These are phyloP conservation scores for Coemansia sp. DNA, from an alignment of 192 early-diverging fungal species.

Conservation along the genomic window DNA sequence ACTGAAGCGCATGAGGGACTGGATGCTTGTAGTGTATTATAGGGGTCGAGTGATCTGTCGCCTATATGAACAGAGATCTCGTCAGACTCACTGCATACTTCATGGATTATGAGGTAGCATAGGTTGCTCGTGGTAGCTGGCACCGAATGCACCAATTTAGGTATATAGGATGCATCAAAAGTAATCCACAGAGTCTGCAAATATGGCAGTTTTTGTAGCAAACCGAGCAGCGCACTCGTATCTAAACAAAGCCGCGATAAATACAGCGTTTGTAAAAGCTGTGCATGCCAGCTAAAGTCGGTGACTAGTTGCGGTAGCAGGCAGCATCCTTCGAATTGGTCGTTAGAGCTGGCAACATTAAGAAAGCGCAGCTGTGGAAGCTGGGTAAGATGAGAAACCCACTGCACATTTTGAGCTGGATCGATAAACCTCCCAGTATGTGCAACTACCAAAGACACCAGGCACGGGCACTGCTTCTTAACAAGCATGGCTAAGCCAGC, in stretches of 20 bases:
- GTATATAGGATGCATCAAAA: conserved; percentile 13
- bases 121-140: conserved; percentile 1
- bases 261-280: conserved; percentile 30
- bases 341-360: conserved; percentile 48
- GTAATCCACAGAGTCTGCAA: conserved; percentile 45
- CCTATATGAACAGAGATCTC: not conserved
- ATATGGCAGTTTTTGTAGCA: conserved; percentile 33
- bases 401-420: conserved; percentile 25
- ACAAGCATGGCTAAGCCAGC: conserved; percentile 24
- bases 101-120: conserved; percentile 38
- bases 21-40: not conserved
- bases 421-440: conserved; percentile 31
- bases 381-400: conserved; percentile 23
- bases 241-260: conserved; percentile 29
- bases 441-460: conserved; percentile 18
- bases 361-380: conserved; percentile 18
- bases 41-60: not conserved
- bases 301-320: conserved; percentile 23
- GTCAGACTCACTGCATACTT: conserved; percentile 1
- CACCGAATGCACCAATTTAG: not conserved
- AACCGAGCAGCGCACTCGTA: conserved; percentile 6
- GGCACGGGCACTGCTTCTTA: conserved; percentile 15
- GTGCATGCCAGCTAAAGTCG: conserved; percentile 17
- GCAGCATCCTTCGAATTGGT: conserved; percentile 45
- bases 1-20: not conserved